These are phyloP conservation scores for Cavenderia fasciculata DNA, from an alignment of 78 protist species.

Conservation along the genomic window DNA sequence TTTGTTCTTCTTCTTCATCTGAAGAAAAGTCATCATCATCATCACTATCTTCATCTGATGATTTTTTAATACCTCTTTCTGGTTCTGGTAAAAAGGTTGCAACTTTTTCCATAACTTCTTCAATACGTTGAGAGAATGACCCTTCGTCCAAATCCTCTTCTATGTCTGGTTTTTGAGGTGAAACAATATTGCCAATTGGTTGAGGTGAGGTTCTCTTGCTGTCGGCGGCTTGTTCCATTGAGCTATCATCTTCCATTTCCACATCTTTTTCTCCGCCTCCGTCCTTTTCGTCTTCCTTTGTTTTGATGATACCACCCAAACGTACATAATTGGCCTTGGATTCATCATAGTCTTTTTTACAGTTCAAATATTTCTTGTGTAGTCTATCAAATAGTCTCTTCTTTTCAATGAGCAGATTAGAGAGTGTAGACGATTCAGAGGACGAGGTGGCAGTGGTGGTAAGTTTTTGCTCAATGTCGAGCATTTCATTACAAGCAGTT, in stretches of 20 bases:
- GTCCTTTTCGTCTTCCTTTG: background rate
- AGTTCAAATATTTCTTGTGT: conserved; percentile 1
- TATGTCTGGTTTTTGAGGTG: background rate
- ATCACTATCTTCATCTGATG: background rate
- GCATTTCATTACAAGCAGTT: conserved; percentile 20
- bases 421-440: conserved; percentile 4
- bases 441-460: background rate
- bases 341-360: background rate
- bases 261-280: background rate
- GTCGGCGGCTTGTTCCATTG: background rate
- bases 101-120: background rate
- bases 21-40: conserved; percentile 16
- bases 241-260: background rate
- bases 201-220: background rate
- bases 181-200: too few relatives aligned
- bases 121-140: background rate
- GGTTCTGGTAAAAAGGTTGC: background rate
- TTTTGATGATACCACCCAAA: conserved; percentile 30
- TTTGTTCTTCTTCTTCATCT: conserved; percentile 2
- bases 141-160: background rate
- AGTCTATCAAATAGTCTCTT: conserved; percentile 4
- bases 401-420: conserved; percentile 1
- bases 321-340: conserved; percentile 6
- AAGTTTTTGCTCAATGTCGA: background rate
- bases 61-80: background rate